phyloP scores from a whole-genome alignment of 306 rosid genomes.

The Trichosanthes truncata region DNA sequence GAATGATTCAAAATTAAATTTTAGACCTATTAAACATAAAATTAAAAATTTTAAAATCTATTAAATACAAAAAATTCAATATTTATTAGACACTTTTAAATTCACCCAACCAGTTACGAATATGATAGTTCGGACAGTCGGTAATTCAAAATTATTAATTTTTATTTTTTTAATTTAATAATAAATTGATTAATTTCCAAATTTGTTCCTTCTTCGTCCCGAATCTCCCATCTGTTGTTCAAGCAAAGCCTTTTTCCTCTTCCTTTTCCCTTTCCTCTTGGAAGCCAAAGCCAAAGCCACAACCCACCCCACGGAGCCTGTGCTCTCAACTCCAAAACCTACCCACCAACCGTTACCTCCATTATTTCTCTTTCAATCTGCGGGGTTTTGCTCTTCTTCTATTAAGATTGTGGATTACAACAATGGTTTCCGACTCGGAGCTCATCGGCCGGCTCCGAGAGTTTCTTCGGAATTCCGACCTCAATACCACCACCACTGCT shows the following conservation, averaged over 20 bases:
- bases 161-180: too few species aligned
- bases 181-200: too few species aligned
- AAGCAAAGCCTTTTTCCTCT: background rate
- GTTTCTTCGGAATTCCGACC: conserved; percentile 64
- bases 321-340: background rate
- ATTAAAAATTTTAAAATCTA: too few species aligned
- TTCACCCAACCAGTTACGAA: too few species aligned
- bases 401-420: background rate
- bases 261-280: background rate
- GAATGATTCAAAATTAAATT: too few species aligned
- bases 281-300: background rate
- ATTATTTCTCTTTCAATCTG: background rate
- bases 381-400: background rate
- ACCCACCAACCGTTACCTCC: conserved; percentile 7
- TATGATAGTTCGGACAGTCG: too few species aligned
- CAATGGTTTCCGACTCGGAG: conserved; percentile 69
- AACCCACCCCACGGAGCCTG: background rate
- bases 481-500: conserved; percentile 51
- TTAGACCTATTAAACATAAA: too few species aligned
- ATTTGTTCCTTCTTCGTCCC: background rate
- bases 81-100: too few species aligned
- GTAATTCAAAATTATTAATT: too few species aligned
- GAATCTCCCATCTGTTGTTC: background rate
- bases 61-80: too few species aligned
- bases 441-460: conserved; percentile 68